Evolutionary conservation across 176 grass and related monocot species (phyloP).

Genomic region (Bonia amplexicaulis): DNA sequence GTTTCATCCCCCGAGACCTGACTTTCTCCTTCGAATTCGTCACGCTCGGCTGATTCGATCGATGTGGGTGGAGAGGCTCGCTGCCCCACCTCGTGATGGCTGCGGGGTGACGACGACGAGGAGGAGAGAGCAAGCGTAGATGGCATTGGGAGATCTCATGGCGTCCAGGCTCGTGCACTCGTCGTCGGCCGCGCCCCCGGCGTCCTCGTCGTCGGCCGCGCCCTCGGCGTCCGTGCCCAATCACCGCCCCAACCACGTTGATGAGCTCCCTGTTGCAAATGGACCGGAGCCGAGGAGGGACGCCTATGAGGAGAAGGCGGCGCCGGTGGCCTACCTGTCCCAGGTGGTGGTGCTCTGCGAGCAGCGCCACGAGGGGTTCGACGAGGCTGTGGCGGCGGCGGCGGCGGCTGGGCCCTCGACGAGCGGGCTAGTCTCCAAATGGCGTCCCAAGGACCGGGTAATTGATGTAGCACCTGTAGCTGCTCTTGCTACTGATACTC

Average conservation of each 20-base stretch:
- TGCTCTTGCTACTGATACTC: background rate
- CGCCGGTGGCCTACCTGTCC: slow-evolving; percentile 51
- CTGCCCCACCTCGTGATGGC: slow-evolving; percentile 8
- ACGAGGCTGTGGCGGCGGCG: slow-evolving; percentile 35
- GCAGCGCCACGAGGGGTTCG: slow-evolving; percentile 68
- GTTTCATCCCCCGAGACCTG: background rate
- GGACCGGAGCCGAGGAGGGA: slow-evolving; percentile 1
- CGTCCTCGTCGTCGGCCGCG: slow-evolving; percentile 19
- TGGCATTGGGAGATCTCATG: slow-evolving; percentile 99
- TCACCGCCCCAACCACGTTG: slow-evolving; percentile 18
- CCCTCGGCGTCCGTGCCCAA: slow-evolving; percentile 28
- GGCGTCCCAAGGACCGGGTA: slow-evolving; percentile 94
- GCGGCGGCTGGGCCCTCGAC: slow-evolving; percentile 49
- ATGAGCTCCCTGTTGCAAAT: slow-evolving; percentile 19
- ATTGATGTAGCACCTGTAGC: background rate
- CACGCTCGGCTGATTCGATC: background rate
- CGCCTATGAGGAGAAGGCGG: slow-evolving; percentile 4
- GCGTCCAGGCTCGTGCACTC: slow-evolving; percentile 67
- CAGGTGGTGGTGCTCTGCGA: slow-evolving; percentile 79
- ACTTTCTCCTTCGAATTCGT: background rate
- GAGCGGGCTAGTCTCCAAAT: slow-evolving; percentile 85
- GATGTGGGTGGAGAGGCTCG: background rate
- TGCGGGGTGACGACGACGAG: slow-evolving; percentile 14
- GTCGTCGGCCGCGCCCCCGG: slow-evolving; percentile 21
- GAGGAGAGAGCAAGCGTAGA: slow-evolving; percentile 16